Evolutionary conservation across 345 rosid species (phyloP).

Genomic region (Eucalyptus curtisii): DNA sequence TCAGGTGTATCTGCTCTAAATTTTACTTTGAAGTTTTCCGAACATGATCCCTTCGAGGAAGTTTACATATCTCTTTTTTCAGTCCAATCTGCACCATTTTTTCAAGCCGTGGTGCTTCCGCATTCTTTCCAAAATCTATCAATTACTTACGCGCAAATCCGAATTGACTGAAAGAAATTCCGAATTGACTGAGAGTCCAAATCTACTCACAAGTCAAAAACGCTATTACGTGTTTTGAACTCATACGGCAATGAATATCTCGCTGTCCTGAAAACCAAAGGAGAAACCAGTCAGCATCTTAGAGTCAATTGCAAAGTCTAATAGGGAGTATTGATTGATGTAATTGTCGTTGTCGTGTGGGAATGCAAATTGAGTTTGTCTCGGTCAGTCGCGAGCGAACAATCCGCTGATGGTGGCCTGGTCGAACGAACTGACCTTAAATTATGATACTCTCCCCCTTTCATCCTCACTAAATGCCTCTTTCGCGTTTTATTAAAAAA

Average conservation of each 20-base stretch:
- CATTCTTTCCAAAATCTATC: background rate
- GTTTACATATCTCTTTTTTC: background rate
- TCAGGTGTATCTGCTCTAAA: background rate
- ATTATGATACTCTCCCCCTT: background rate
- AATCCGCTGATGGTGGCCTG: background rate
- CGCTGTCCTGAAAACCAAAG: background rate
- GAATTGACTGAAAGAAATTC: no score
- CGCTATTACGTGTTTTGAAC: background rate
- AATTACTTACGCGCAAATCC: background rate
- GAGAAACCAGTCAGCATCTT: background rate
- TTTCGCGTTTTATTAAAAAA: background rate
- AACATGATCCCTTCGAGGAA: background rate
- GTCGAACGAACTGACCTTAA: background rate
- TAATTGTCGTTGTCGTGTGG: background rate
- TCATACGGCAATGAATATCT: background rate
- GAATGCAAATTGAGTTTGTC: background rate
- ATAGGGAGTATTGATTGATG: background rate
- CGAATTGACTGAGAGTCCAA: background rate
- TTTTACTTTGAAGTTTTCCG: background rate
- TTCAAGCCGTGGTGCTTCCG: background rate
- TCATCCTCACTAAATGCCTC: background rate
- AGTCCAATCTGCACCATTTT: background rate
- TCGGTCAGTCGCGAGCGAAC: background rate
- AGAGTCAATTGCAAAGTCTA: background rate
- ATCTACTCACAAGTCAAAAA: background rate